Conservation (phyloP, 2,329 filamentous ascomycete species). For the Thielaviopsis ethacetica region DNA sequence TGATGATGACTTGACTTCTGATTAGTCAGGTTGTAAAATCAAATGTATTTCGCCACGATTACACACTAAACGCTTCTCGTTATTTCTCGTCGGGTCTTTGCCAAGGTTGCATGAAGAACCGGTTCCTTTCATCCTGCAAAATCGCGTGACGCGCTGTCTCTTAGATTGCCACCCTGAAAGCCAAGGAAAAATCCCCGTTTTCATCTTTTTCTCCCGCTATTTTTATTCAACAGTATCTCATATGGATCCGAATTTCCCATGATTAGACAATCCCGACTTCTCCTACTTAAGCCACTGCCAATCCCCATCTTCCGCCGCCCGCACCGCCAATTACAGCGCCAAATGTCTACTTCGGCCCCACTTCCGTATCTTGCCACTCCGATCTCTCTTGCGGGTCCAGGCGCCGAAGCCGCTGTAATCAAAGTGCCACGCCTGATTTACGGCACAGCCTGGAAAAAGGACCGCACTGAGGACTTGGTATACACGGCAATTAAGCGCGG, state of each 20-base stretch:
- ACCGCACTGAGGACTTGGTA: slow-evolving; percentile 49
- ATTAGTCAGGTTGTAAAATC: too few relatives aligned
- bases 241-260: neutral
- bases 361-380: neutral
- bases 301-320: neutral
- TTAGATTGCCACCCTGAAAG: neutral
- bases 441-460: slow-evolving; percentile 77
- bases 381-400: slow-evolving; percentile 15
- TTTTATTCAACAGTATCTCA: neutral
- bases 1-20: neutral
- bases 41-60: too few relatives aligned
- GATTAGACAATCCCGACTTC: neutral
- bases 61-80: too few relatives aligned
- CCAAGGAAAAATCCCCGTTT: neutral
- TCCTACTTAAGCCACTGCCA: neutral
- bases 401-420: slow-evolving; percentile 20
- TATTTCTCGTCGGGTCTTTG: neutral
- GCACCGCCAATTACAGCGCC: neutral
- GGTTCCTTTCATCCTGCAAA: neutral
- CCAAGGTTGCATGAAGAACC: neutral
- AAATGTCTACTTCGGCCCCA: neutral
- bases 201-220: neutral
- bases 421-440: slow-evolving; percentile 43
- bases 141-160: neutral
- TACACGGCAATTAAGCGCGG: slow-evolving; percentile 49